Evolutionary conservation across 208 protist genomes (phyloP).

Genomic region (Crithidia thermophila): DNA sequence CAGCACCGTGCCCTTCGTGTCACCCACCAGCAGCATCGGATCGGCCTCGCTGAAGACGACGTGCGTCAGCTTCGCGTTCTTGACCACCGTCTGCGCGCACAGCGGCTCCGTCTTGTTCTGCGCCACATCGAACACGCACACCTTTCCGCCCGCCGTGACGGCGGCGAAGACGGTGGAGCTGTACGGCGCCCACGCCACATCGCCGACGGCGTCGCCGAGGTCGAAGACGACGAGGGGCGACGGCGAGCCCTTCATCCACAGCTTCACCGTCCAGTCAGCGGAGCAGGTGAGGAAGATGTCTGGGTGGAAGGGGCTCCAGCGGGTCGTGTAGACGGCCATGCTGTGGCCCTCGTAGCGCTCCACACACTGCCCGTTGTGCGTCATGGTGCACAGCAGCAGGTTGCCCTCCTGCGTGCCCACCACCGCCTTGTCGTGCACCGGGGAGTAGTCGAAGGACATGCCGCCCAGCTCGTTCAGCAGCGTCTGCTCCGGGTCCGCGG

Average conservation of each 20-base stretch:
- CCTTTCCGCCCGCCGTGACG: constrained; percentile 96
- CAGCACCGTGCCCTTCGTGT: constrained; percentile 95
- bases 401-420: constrained; percentile 97
- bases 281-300: constrained; percentile 96
- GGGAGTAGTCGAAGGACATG: constrained; percentile 97
- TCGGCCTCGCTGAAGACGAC: constrained; percentile 94
- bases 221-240: constrained; percentile 96
- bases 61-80: constrained; percentile 97
- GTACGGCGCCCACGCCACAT: constrained; percentile 97
- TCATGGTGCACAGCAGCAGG: constrained; percentile 96
- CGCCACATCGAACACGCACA: constrained; percentile 92
- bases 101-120: constrained; percentile 97
- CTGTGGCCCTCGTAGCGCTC: constrained; percentile 94
- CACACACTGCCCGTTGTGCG: constrained; percentile 95
- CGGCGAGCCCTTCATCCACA: constrained; percentile 93
- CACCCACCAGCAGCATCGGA: constrained; percentile 95
- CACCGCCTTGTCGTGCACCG: constrained; percentile 85
- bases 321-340: constrained; percentile 95
- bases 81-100: constrained; percentile 96
- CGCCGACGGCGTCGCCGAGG: constrained; percentile 94
- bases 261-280: constrained; percentile 97
- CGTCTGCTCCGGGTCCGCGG: constrained; percentile 84
- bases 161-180: constrained; percentile 96
- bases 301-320: constrained; percentile 97
- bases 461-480: constrained; percentile 92